These are phyloP conservation scores for Echites panduratus DNA, from an alignment of 257 asterid species.

Conservation along the genomic window DNA sequence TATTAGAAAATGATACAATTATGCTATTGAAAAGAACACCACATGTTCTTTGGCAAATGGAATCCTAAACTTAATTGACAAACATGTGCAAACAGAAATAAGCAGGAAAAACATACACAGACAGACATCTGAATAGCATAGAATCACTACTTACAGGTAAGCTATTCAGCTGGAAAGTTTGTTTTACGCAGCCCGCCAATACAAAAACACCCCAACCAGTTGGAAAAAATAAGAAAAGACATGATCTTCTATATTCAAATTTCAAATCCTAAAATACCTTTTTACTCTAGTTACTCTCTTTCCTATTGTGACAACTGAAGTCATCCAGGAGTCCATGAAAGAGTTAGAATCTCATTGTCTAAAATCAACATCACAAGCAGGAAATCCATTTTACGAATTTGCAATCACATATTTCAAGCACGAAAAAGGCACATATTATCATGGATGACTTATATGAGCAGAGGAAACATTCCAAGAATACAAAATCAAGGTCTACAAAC, in stretches of 20 bases:
- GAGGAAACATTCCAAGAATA: neutral
- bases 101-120: neutral
- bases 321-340: neutral
- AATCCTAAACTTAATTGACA: neutral
- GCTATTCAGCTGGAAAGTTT: neutral
- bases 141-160: neutral
- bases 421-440: neutral
- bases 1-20: neutral
- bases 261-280: neutral
- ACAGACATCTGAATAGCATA: neutral
- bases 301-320: neutral
- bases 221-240: neutral
- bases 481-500: conserved; percentile 1
- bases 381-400: neutral
- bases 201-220: neutral
- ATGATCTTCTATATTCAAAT: neutral
- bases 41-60: neutral
- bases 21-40: neutral
- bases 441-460: neutral
- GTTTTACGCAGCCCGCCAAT: neutral
- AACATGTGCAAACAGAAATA: neutral
- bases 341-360: neutral
- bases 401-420: neutral
- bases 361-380: neutral
- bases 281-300: neutral